phyloP scores from a whole-genome alignment of 805 yeast species.

The Spencermartinsiella europaea region DNA sequence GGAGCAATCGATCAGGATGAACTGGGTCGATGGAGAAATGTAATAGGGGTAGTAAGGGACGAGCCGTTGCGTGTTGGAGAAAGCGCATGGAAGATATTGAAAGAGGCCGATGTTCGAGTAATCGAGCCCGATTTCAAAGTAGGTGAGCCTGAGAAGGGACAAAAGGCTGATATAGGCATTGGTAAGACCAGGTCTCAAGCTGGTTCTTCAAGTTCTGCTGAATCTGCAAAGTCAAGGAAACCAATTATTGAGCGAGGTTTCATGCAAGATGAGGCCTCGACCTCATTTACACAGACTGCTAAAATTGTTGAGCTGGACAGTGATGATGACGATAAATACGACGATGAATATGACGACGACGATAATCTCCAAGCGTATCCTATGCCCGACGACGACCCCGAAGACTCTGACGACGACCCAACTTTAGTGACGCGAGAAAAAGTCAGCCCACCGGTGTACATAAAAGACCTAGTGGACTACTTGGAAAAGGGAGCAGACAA shows the following conservation, averaged over 20 bases:
- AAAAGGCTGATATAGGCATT: neutral
- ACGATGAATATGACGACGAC: conserved; percentile 30
- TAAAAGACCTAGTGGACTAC: conserved; percentile 64
- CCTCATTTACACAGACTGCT: neutral
- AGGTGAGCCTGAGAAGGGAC: neutral
- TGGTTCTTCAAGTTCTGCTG: too few species aligned
- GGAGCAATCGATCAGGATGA: conserved; percentile 11
- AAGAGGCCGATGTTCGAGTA: neutral
- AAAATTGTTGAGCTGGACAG: neutral
- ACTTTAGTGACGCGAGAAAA: conserved; percentile 35
- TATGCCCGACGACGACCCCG: conserved; percentile 32
- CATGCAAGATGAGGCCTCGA: neutral
- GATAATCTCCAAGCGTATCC: conserved; percentile 22
- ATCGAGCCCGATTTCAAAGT: neutral
- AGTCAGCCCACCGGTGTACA: conserved; percentile 54
- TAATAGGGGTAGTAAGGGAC: conserved; percentile 6
- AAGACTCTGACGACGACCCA: conserved; percentile 48
- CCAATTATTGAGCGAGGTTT: neutral
- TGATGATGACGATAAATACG: conserved; percentile 14
- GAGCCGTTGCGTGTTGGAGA: neutral
- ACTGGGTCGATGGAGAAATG: conserved; percentile 9
- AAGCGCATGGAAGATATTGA: conserved; percentile 3
- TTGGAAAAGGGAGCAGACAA: conserved; percentile 38
- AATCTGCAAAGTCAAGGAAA: neutral
- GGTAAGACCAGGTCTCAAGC: neutral